Conservation (phyloP, 139 green algal species). For the Haematococcus sp. region DNA sequence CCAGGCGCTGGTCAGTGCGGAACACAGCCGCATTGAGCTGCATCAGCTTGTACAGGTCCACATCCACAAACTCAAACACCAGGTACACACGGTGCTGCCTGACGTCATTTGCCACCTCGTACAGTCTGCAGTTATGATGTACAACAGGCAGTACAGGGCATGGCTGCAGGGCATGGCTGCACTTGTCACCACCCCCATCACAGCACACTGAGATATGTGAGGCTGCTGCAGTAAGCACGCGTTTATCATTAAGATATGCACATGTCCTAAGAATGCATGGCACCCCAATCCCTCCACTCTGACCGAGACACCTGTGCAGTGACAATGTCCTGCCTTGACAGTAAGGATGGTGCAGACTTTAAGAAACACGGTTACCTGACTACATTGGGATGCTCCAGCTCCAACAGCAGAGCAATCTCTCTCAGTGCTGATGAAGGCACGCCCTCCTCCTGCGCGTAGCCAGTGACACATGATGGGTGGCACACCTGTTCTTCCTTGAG, state of each 20-base stretch:
- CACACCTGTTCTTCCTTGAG: too few relatives aligned
- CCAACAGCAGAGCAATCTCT: constrained; percentile 81
- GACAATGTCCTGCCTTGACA: too few relatives aligned
- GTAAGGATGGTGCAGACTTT: too few relatives aligned
- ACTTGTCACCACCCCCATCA: too few relatives aligned
- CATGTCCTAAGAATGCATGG: too few relatives aligned
- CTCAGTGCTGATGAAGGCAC: constrained; percentile 70
- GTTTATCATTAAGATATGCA: too few relatives aligned
- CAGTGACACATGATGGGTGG: too few relatives aligned
- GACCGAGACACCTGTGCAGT: too few relatives aligned
- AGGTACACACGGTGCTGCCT: constrained; percentile 65
- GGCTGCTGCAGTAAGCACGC: too few relatives aligned
- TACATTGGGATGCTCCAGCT: constrained; percentile 59
- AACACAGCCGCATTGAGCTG: constrained; percentile 65
- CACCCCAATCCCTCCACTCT: too few relatives aligned
- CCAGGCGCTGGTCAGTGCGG: constrained; percentile 12
- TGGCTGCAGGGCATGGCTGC: too few relatives aligned
- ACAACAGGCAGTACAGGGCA: constrained; percentile 3
- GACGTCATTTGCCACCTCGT: constrained; percentile 61
- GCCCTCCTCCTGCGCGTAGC: constrained; percentile 46
- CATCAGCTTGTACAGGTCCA: constrained; percentile 90
- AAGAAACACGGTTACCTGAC: constrained; percentile 19
- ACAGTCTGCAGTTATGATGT: constrained; percentile 57
- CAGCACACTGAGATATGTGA: too few relatives aligned
- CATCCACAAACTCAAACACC: constrained; percentile 91